Conservation (phyloP, 139 green algal genomes). For the Coelastrella sp. region DNA sequence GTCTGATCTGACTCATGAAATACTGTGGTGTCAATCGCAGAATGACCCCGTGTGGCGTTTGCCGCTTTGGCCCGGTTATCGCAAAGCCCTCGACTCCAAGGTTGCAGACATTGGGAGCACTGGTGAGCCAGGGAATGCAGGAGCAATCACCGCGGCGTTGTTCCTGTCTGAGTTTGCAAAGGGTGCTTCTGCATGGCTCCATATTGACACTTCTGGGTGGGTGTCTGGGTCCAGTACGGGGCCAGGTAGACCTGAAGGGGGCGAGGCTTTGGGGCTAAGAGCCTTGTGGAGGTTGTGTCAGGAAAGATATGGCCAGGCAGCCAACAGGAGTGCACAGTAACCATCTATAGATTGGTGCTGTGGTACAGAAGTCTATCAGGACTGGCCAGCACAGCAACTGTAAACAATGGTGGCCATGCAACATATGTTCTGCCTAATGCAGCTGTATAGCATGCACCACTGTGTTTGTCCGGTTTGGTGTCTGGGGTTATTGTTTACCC, state of each 20-base stretch:
- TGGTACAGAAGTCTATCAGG: too few relatives aligned
- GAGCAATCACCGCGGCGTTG: constrained; percentile 71
- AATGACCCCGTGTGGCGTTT: constrained; percentile 77
- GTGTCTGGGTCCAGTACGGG: neutral
- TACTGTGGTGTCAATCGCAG: too few relatives aligned
- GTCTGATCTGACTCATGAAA: too few relatives aligned
- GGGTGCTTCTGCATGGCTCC: constrained; percentile 61
- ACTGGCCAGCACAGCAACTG: too few relatives aligned
- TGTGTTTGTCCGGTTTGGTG: too few relatives aligned
- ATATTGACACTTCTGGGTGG: constrained; percentile 74
- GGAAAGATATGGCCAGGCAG: neutral
- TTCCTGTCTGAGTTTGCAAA: constrained; percentile 66
- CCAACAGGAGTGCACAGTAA: too few relatives aligned
- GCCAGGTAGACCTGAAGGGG: constrained; percentile 72
- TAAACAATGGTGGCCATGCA: too few relatives aligned
- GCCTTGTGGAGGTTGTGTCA: constrained; percentile 56
- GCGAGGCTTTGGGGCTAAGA: constrained; percentile 70
- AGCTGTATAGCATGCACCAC: too few relatives aligned
- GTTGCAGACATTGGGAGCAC: constrained; percentile 53
- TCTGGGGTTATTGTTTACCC: too few relatives aligned
- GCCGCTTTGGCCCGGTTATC: constrained; percentile 65
- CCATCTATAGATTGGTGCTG: too few relatives aligned
- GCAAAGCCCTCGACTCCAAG: constrained; percentile 69
- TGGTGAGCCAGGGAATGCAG: constrained; percentile 40
- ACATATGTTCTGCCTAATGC: too few relatives aligned